Percentiles rank a stretch among this genome's conserved stretches.
Conservation (phyloP, 768 basidiomycete species). For the Sistotremastrum suecicum region DNA sequence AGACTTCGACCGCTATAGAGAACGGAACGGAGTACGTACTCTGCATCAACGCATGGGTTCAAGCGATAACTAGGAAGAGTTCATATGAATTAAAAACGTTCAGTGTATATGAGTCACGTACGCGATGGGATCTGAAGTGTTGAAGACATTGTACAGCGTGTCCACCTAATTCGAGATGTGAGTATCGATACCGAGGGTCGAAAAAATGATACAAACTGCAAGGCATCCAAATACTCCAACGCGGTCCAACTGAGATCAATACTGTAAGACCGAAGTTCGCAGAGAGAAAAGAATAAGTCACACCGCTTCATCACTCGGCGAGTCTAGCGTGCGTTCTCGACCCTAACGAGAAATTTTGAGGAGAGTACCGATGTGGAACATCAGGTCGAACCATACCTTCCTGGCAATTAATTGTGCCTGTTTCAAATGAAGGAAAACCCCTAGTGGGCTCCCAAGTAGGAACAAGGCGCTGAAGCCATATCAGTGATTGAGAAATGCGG, state of each 20-base stretch:
- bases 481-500: too few relatives aligned
- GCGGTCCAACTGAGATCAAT: slow-evolving; percentile 19
- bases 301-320: slow-evolving; percentile 28
- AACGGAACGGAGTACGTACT: too few relatives aligned
- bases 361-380: not conserved
- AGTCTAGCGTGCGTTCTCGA: slow-evolving; percentile 23
- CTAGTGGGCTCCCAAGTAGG: slow-evolving; percentile 25
- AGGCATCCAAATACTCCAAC: slow-evolving; percentile 28
- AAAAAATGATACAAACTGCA: slow-evolving; percentile 9
- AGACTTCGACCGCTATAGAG: too few relatives aligned
- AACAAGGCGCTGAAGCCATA: too few relatives aligned
- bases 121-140: slow-evolving; percentile 27
- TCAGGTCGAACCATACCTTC: slow-evolving; percentile 9
- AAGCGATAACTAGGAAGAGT: slow-evolving; percentile 18
- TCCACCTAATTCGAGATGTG: slow-evolving; percentile 12
- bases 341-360: slow-evolving; percentile 10
- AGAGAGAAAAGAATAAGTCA: not conserved
- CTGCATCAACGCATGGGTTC: slow-evolving; percentile 27
- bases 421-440: slow-evolving; percentile 28
- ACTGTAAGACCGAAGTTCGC: not conserved
- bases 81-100: not conserved
- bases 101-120: slow-evolving; percentile 7
- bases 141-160: slow-evolving; percentile 27
- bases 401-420: slow-evolving; percentile 28
- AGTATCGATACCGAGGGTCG: not conserved